Percentiles rank a stretch among this genome's conserved stretches.
Evolutionary conservation across 805 yeast species (phyloP).

Genomic region (Wickerhamiella vanderwaltii): DNA sequence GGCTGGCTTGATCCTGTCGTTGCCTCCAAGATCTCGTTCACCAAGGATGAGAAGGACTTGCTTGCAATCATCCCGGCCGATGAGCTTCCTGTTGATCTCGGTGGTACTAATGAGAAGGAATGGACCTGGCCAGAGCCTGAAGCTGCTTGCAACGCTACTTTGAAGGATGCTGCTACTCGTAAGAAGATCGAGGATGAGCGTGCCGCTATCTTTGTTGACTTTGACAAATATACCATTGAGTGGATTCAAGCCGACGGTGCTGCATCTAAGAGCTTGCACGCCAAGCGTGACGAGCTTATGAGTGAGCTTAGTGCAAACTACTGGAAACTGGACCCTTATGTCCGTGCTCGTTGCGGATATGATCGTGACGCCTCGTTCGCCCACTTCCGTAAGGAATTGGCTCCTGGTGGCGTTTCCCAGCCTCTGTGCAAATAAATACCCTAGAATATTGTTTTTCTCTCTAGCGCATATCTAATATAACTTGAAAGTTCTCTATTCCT

Average conservation of each 20-base stretch:
- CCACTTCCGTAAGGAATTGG: slow-evolving; percentile 21
- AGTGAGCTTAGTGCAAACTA: slow-evolving; percentile 50
- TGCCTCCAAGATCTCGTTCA: slow-evolving; percentile 79
- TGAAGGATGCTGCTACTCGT: slow-evolving; percentile 36
- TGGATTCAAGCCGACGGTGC: slow-evolving; percentile 57
- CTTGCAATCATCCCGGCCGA: slow-evolving; percentile 45
- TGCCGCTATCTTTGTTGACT: slow-evolving; percentile 38
- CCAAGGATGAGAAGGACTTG: slow-evolving; percentile 58
- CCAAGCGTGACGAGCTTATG: slow-evolving; percentile 35
- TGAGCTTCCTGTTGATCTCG: slow-evolving; percentile 57
- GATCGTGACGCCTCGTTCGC: slow-evolving; percentile 63
- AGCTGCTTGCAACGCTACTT: slow-evolving; percentile 40
- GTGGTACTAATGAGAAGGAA: slow-evolving; percentile 55
- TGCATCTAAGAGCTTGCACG: slow-evolving; percentile 39
- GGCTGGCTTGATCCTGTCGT: slow-evolving; percentile 97
- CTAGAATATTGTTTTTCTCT: not conserved
- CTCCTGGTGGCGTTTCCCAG: slow-evolving; percentile 20
- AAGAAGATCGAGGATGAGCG: slow-evolving; percentile 41
- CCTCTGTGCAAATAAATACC: slow-evolving; percentile 14
- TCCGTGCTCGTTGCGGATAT: slow-evolving; percentile 65
- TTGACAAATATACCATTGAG: slow-evolving; percentile 51
- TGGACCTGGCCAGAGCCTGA: slow-evolving; percentile 54
- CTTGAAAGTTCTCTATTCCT: not conserved
- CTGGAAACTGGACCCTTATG: slow-evolving; percentile 61
- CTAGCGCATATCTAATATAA: slow-evolving; percentile 5